These are phyloP conservation scores for Ogataea pini DNA, from an alignment of 805 yeast species.

Conservation along the genomic window DNA sequence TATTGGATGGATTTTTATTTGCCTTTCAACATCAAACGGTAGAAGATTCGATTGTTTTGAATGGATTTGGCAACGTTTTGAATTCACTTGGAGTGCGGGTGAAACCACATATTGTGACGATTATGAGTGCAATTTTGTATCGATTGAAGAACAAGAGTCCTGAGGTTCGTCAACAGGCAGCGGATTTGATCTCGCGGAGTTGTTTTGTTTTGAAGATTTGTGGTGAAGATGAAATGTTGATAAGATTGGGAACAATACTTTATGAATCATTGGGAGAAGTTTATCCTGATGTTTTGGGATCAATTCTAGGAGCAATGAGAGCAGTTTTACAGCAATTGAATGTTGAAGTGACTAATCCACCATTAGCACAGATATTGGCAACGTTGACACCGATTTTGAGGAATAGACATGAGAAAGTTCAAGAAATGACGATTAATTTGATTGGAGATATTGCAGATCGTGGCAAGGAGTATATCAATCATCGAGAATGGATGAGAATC, in stretches of 20 bases:
- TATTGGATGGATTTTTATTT: constrained; percentile 77
- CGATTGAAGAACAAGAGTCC: constrained; percentile 71
- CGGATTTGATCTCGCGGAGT: constrained; percentile 67
- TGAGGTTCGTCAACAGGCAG: constrained; percentile 78
- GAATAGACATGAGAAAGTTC: constrained; percentile 89
- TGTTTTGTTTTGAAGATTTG: constrained; percentile 69
- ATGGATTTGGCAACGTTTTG: constrained; percentile 65
- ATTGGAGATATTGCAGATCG: constrained; percentile 81
- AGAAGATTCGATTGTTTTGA: constrained; percentile 54
- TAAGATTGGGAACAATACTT: constrained; percentile 70
- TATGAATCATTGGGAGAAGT: constrained; percentile 94
- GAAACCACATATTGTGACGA: constrained; percentile 70
- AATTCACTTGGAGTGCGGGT: constrained; percentile 62
- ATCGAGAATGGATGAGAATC: constrained; percentile 96
- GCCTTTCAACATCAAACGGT: constrained; percentile 78
- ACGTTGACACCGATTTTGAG: constrained; percentile 88
- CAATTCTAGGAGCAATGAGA: constrained; percentile 71
- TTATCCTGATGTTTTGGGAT: constrained; percentile 90
- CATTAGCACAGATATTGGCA: constrained; percentile 78
- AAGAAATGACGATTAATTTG: constrained; percentile 73
- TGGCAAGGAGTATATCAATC: constrained; percentile 80
- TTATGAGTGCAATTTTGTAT: constrained; percentile 70
- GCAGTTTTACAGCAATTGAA: constrained; percentile 63
- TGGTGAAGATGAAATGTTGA: constrained; percentile 60
- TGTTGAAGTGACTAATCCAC: constrained; percentile 68